A percentile compares a stretch with the other conserved stretches of the same genome.
These are phyloP conservation scores for Orychophragmus violaceus DNA, from an alignment of 345 rosid genomes.

Conservation along the genomic window DNA sequence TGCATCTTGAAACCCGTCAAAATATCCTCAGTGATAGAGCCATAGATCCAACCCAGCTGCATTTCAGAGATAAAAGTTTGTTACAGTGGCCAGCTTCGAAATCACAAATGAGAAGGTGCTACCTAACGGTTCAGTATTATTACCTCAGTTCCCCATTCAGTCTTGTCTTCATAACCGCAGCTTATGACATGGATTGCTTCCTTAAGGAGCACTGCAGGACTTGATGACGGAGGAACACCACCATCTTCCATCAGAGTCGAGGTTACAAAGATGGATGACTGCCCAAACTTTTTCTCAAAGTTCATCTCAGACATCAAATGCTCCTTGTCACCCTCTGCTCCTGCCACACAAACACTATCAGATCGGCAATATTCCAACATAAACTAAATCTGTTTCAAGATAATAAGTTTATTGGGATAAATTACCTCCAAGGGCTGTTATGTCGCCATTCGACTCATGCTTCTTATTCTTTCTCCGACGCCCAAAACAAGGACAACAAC, in stretches of 20 bases:
- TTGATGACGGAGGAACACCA: conserved; percentile 95
- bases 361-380: not conserved
- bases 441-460: conserved; percentile 43
- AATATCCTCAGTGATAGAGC: conserved; percentile 97
- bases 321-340: conserved; percentile 71
- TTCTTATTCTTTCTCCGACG: conserved; percentile 58
- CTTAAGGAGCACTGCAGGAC: conserved; percentile 91
- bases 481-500: conserved; percentile 95
- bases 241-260: conserved; percentile 94
- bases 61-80: conserved; percentile 7
- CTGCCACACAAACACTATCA: conserved; percentile 24
- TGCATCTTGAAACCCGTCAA: conserved; percentile 99
- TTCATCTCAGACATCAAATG: conserved; percentile 85
- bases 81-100: conserved; percentile 9
- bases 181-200: conserved; percentile 98
- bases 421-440: conserved; percentile 56
- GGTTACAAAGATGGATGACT: conserved; percentile 83
- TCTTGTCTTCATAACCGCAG: conserved; percentile 96
- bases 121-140: not conserved
- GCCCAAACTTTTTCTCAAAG: conserved; percentile 89
- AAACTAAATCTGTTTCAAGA: not conserved
- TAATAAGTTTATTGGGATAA: conserved; percentile 7
- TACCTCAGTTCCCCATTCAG: conserved; percentile 99
- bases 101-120: not conserved
- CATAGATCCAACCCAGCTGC: conserved; percentile 98